phyloP scores from a whole-genome alignment of 2,329 filamentous ascomycete genomes.

The Xylariaceae sp. region DNA sequence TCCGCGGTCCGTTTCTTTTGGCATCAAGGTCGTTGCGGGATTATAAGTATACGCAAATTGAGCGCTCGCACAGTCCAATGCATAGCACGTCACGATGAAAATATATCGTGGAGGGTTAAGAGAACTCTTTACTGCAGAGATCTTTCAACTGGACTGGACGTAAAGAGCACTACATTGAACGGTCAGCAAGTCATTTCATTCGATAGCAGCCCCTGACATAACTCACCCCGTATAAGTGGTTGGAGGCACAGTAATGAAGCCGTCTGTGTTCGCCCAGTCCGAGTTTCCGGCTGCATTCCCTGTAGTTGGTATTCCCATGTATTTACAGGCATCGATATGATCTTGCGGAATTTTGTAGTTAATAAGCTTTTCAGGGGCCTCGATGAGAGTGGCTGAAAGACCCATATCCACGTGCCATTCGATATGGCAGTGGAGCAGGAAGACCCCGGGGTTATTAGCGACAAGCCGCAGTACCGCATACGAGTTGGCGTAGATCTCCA shows the following conservation, averaged over 20 bases:
- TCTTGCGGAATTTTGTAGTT: constrained; percentile 59
- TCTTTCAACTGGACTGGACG: constrained; percentile 7
- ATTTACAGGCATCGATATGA: constrained; percentile 53
- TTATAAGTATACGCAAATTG: not conserved
- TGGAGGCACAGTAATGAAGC: constrained; percentile 35
- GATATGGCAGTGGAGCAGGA: constrained; percentile 62
- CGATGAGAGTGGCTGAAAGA: constrained; percentile 57
- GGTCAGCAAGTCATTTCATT: constrained; percentile 4
- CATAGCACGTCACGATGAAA: not conserved
- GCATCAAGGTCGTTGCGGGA: not conserved
- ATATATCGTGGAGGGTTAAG: not conserved
- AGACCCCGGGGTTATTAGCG: constrained; percentile 57
- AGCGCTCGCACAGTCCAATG: not conserved
- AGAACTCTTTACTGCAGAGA: not conserved
- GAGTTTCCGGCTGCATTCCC: constrained; percentile 67
- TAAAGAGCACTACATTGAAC: constrained; percentile 16
- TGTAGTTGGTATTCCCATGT: constrained; percentile 47
- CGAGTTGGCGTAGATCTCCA: constrained; percentile 43
- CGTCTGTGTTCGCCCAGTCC: constrained; percentile 31
- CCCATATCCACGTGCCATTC: constrained; percentile 65
- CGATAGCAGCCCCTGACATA: not conserved
- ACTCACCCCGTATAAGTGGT: constrained; percentile 34
- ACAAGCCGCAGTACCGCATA: constrained; percentile 55
- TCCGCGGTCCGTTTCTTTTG: not conserved
- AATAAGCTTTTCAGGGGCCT: constrained; percentile 60